Conservation (phyloP, 345 rosid species). For the Melastoma malabathricum region DNA sequence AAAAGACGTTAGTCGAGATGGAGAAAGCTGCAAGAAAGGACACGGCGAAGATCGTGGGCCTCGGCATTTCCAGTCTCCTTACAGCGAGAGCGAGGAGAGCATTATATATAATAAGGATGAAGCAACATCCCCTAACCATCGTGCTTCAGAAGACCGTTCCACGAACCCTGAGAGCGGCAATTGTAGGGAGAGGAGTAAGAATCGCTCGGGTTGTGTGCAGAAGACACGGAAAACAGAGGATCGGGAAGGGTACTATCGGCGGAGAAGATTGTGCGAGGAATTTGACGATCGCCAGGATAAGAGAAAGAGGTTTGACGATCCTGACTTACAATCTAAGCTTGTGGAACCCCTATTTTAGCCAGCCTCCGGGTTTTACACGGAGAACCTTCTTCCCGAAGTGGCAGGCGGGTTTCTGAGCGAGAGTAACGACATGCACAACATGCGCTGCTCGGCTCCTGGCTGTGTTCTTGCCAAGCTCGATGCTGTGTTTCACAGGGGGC, state of each 20-base stretch:
- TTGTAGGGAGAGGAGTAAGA: conserved; percentile 43
- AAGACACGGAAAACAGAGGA: conserved; percentile 41
- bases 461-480: too few relatives aligned
- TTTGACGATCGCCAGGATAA: conserved; percentile 41
- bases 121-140: conserved; percentile 43
- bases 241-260: conserved; percentile 49
- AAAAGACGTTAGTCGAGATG: conserved; percentile 46
- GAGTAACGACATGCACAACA: too few relatives aligned
- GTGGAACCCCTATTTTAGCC: conserved; percentile 8
- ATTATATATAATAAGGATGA: conserved; percentile 33
- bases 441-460: too few relatives aligned
- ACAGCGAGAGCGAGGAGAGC: conserved; percentile 28
- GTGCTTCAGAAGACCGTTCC: conserved; percentile 27
- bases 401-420: too few relatives aligned
- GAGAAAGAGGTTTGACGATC: conserved; percentile 45
- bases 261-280: conserved; percentile 32
- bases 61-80: conserved; percentile 55
- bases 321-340: conserved; percentile 1
- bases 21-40: conserved; percentile 45
- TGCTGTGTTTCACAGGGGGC: too few relatives aligned
- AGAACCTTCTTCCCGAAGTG: neutral
- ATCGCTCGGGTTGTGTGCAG: conserved; percentile 38
- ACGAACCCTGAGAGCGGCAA: conserved; percentile 37
- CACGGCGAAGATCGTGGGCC: conserved; percentile 52
- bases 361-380: conserved; percentile 1